Evolutionary conservation across 768 basidiomycete species (phyloP).

Genomic region (Amanita molliuscula): DNA sequence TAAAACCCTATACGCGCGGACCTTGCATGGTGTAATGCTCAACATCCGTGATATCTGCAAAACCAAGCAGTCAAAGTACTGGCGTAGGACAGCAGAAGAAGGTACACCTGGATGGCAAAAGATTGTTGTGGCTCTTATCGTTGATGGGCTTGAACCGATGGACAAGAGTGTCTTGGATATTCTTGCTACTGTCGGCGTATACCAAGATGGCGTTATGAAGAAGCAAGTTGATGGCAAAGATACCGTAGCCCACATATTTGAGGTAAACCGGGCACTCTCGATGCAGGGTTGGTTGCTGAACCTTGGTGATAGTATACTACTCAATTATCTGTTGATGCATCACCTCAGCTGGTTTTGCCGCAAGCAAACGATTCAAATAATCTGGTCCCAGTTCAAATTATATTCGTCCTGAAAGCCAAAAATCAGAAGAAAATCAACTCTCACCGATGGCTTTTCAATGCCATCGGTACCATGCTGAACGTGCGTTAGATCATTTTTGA

Average conservation of each 20-base stretch:
- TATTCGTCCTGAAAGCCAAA: constrained; percentile 85
- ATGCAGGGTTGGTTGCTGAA: background rate
- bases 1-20: constrained; percentile 84
- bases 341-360: constrained; percentile 85
- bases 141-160: constrained; percentile 91
- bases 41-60: constrained; percentile 98
- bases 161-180: constrained; percentile 91
- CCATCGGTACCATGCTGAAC: constrained; percentile 73
- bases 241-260: constrained; percentile 91
- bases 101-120: constrained; percentile 84
- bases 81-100: constrained; percentile 75
- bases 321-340: constrained; percentile 85
- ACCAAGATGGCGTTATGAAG: constrained; percentile 94
- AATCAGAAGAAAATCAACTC: constrained; percentile 96
- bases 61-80: constrained; percentile 90
- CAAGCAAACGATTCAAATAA: constrained; percentile 87
- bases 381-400: constrained; percentile 86
- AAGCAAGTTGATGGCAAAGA: constrained; percentile 84
- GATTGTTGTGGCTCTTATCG: constrained; percentile 82
- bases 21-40: constrained; percentile 92
- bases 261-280: constrained; percentile 36
- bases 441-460: constrained; percentile 95
- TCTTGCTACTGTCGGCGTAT: constrained; percentile 83
- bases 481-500: constrained; percentile 24
- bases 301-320: constrained; percentile 74